Evolutionary conservation across 768 basidiomycete species (phyloP).

Genomic region (Mrakia blollopis): DNA sequence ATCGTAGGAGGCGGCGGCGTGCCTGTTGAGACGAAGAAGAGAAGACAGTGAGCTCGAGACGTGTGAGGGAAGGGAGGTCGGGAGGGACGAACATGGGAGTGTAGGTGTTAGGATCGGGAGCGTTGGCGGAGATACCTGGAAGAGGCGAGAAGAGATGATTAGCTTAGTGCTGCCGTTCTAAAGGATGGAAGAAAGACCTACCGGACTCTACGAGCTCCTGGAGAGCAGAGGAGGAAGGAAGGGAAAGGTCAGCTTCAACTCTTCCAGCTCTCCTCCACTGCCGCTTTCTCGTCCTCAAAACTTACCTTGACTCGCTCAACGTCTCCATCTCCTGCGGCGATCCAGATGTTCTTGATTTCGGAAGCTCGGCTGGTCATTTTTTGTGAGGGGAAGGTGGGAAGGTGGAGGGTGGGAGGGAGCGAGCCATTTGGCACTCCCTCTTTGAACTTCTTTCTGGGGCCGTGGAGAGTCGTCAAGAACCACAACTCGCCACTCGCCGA

Average conservation of each 20-base stretch:
- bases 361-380: conserved; percentile 28
- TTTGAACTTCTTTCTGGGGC: neutral
- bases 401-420: neutral
- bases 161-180: no score
- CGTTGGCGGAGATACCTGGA: conserved; percentile 23
- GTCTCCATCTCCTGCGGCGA: conserved; percentile 88
- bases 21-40: conserved; percentile 51
- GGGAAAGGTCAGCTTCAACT: conserved; percentile 2
- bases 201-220: conserved; percentile 30
- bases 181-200: neutral
- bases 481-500: conserved; percentile 7
- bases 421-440: neutral
- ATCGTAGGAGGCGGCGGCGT: conserved; percentile 89
- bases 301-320: conserved; percentile 65
- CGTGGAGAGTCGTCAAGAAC: neutral
- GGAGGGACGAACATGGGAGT: conserved; percentile 28
- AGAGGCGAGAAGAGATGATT: neutral
- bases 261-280: neutral
- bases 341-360: conserved; percentile 66
- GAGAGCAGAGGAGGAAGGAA: neutral
- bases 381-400: neutral
- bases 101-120: conserved; percentile 32
- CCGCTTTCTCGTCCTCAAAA: neutral
- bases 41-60: conserved; percentile 33
- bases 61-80: conserved; percentile 29